Evolutionary conservation across 1,139 yeast species (phyloP).

Genomic region (Hyphopichia burtonii): DNA sequence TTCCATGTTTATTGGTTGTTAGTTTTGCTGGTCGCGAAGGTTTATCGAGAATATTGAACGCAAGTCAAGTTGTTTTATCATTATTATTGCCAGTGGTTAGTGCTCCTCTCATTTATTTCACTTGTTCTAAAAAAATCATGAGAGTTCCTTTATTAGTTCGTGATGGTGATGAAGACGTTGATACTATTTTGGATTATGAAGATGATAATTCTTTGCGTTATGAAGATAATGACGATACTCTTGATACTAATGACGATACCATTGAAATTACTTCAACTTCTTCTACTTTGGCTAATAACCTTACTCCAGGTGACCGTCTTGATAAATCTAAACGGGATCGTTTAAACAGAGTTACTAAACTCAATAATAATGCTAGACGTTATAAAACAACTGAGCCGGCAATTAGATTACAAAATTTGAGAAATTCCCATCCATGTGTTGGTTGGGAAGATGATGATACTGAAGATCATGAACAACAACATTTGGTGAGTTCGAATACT

Average conservation of each 20-base stretch:
- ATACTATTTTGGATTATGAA: slow-evolving; percentile 14
- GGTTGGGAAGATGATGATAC: slow-evolving; percentile 43
- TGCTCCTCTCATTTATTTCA: slow-evolving; percentile 86
- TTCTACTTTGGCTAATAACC: not conserved
- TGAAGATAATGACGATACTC: not conserved
- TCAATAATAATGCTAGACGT: slow-evolving; percentile 10
- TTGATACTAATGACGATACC: not conserved
- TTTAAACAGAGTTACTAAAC: not conserved
- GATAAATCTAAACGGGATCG: not conserved
- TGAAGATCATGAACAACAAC: slow-evolving; percentile 18
- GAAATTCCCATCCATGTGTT: slow-evolving; percentile 46
- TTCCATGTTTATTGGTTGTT: slow-evolving; percentile 86
- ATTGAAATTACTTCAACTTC: not conserved
- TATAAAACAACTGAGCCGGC: slow-evolving; percentile 42
- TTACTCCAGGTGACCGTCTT: slow-evolving; percentile 1
- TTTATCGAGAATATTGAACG: slow-evolving; percentile 73
- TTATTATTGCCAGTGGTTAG: slow-evolving; percentile 83
- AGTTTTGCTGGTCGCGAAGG: slow-evolving; percentile 81
- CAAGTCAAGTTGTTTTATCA: slow-evolving; percentile 85
- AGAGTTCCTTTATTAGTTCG: slow-evolving; percentile 52
- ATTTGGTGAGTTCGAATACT: slow-evolving; percentile 9
- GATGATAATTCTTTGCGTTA: not conserved
- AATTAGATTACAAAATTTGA: slow-evolving; percentile 39
- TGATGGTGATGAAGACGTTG: slow-evolving; percentile 31
- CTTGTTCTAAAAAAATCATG: slow-evolving; percentile 76